phyloP scores from a whole-genome alignment of 129 eudicot genomes.

The Lactuca saligna region DNA sequence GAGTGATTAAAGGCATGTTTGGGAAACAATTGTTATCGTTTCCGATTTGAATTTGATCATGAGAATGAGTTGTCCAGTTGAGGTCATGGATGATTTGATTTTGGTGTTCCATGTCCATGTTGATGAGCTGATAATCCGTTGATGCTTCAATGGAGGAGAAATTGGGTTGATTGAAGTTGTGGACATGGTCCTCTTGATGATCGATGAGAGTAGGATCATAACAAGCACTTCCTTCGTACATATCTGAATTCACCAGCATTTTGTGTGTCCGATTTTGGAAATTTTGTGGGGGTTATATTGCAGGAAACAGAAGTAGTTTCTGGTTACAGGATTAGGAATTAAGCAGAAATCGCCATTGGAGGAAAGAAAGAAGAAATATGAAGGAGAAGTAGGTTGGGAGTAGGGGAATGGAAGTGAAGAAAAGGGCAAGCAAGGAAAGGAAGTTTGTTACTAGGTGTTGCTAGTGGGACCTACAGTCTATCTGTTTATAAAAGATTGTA shows the following conservation, averaged over 20 bases:
- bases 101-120: slow-evolving; percentile 50
- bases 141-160: slow-evolving; percentile 49
- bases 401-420: slow-evolving; percentile 36
- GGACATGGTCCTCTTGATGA: slow-evolving; percentile 36
- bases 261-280: slow-evolving; percentile 12
- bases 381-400: slow-evolving; percentile 35
- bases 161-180: slow-evolving; percentile 33
- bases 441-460: slow-evolving; percentile 37
- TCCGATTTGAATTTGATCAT: slow-evolving; percentile 34
- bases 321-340: slow-evolving; percentile 2
- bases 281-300: slow-evolving; percentile 4
- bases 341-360: neutral
- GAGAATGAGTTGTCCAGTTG: slow-evolving; percentile 27
- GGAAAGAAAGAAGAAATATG: slow-evolving; percentile 9
- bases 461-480: slow-evolving; percentile 26
- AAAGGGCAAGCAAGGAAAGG: slow-evolving; percentile 27
- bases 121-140: slow-evolving; percentile 38
- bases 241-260: slow-evolving; percentile 42
- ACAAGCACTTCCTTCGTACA: slow-evolving; percentile 51
- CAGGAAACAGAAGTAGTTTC: neutral
- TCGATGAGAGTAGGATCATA: slow-evolving; percentile 54
- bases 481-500: slow-evolving; percentile 8
- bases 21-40: slow-evolving; percentile 22
- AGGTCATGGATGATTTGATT: slow-evolving; percentile 33
- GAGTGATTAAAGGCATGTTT: slow-evolving; percentile 36